A percentile compares a stretch with the other conserved stretches of the same genome.
phyloP scores from a whole-genome alignment of 306 rosid genomes.

The Glycine soja region DNA sequence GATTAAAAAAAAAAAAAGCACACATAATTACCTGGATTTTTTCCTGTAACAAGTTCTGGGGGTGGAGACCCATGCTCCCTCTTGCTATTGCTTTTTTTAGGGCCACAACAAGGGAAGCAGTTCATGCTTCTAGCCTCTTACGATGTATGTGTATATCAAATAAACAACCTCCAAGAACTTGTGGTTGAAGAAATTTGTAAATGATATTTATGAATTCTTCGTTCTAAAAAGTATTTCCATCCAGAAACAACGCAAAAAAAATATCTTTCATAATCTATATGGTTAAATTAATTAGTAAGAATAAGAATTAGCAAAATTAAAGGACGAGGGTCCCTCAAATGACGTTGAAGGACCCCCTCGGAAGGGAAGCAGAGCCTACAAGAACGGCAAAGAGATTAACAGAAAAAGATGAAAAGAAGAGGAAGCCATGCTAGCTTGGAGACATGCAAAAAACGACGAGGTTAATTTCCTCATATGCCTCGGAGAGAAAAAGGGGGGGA shows the following conservation, averaged over 20 bases:
- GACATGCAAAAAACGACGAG: constrained; percentile 23
- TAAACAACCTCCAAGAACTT: not conserved
- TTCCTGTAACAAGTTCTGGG: constrained; percentile 18
- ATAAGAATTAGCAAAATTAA: not conserved
- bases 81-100: constrained; percentile 52
- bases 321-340: constrained; percentile 72
- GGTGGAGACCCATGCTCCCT: constrained; percentile 45
- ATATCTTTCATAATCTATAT: not conserved
- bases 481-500: constrained; percentile 47
- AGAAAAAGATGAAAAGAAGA: constrained; percentile 37
- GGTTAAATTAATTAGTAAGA: no score
- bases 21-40: constrained; percentile 54
- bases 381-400: constrained; percentile 29
- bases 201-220: not conserved
- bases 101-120: constrained; percentile 85
- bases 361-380: constrained; percentile 38
- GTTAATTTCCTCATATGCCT: constrained; percentile 24
- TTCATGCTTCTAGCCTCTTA: constrained; percentile 56
- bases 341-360: constrained; percentile 81
- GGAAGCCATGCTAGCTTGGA: constrained; percentile 39
- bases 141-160: not conserved
- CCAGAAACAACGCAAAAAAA: not conserved
- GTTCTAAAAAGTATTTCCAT: constrained; percentile 19
- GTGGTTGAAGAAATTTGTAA: no score
- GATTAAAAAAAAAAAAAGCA: not conserved